Evolutionary conservation across 140 eudicot genomes (phyloP), one percentile per base, ranked within the genome.

Genomic region (Artemisia princeps): DNA sequence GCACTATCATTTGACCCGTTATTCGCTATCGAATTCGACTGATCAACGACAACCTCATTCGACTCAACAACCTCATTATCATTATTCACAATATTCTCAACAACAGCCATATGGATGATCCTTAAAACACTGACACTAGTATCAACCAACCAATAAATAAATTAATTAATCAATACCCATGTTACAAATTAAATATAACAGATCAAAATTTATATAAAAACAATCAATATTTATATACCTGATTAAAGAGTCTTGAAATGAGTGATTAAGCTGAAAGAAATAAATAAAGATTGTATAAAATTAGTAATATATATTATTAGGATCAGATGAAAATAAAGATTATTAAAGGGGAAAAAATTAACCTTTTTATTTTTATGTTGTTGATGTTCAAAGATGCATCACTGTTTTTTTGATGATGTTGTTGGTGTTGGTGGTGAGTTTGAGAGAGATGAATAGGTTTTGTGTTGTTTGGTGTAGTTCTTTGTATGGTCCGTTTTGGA

Each of bases 51-150:
- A 37, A 37, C 44, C 9, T 69, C 84, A 69, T 72, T 81, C 6
- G 69, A 70, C 65, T 75, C 69, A 10, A 65, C 72, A 7, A 37
- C 44, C 44, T 37, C 44, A 6, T 76, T 72, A 61, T 78, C 74
- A 68, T 77, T 76, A 40, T 83, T 58, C 15, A 60, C 86, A 62
- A 80, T 81, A 79, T 87, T 90, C 66, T 86, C 97, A 60, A 83
- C 89, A 72, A 89, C 84, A 49, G 97, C 92, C 97, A 89, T 89
- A 37, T 37, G 44, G 9, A 37, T 37, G 44, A 37, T 37, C 44
- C 9, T 37, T 37, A 37, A 37, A 5, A 37, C 44, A 37, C 44
- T 37, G 44, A 37, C 44, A 37, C 44, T 37, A 37, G 44, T 37
- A 37, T 37, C 6, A 33, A 33, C 6, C 44, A 37, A 37, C 44